A percentile compares a stretch with the other conserved stretches of the same genome.
Conservation (phyloP, 345 rosid genomes). For the Bruguiera sexangula region DNA sequence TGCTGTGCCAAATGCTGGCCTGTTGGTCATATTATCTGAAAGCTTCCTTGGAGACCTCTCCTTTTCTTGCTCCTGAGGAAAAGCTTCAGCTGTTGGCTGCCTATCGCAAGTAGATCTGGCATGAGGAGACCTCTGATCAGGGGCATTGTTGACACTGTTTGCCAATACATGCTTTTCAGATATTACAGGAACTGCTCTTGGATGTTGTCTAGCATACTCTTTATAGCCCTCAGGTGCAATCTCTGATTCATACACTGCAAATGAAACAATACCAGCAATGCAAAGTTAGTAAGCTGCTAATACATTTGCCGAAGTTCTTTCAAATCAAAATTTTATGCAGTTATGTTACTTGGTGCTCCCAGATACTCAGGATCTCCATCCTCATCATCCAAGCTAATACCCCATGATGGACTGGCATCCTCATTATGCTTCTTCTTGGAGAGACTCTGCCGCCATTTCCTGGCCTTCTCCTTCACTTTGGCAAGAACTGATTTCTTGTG, state of each 20-base stretch:
- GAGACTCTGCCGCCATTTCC: constrained; percentile 48
- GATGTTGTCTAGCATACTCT: constrained; percentile 49
- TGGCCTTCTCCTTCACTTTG: constrained; percentile 68
- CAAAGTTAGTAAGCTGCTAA: not conserved
- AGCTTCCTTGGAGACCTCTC: constrained; percentile 29
- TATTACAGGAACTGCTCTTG: constrained; percentile 37
- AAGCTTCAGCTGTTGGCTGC: constrained; percentile 7
- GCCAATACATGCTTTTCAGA: constrained; percentile 45
- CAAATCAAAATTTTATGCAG: not conserved
- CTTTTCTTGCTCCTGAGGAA: not conserved
- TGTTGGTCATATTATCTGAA: constrained; percentile 39
- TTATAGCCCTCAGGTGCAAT: constrained; percentile 51
- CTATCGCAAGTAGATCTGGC: not conserved
- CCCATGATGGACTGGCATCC: constrained; percentile 45
- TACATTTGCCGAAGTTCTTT: not conserved
- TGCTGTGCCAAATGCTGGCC: constrained; percentile 45
- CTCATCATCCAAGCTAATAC: constrained; percentile 40
- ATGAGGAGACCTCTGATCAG: not conserved
- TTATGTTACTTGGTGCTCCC: constrained; percentile 66
- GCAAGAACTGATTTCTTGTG: constrained; percentile 63
- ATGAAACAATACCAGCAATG: not conserved
- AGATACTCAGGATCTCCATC: constrained; percentile 60
- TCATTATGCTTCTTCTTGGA: constrained; percentile 51
- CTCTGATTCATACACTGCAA: constrained; percentile 73
- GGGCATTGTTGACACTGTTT: constrained; percentile 20